These are phyloP conservation scores for Babesia ovis DNA, from an alignment of 169 alveolate species.

Conservation along the genomic window DNA sequence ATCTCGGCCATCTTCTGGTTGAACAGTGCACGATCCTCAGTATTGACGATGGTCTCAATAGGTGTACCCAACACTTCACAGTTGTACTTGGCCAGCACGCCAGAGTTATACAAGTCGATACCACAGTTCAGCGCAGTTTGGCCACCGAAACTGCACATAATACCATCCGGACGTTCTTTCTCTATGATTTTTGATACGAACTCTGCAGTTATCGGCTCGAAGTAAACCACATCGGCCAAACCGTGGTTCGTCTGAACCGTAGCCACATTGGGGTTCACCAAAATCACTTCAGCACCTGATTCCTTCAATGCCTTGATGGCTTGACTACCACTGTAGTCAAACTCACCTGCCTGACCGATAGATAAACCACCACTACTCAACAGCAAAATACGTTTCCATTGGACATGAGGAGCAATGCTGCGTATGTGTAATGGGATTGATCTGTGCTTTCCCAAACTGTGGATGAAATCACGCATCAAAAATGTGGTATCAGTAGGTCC, in stretches of 20 bases:
- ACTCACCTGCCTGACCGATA: slow-evolving; percentile 91
- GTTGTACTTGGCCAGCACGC: slow-evolving; percentile 75
- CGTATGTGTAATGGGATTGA: slow-evolving; percentile 76
- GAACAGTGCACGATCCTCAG: slow-evolving; percentile 86
- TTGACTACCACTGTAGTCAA: slow-evolving; percentile 88
- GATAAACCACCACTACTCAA: slow-evolving; percentile 84
- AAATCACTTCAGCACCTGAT: slow-evolving; percentile 79
- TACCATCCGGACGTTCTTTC: slow-evolving; percentile 86
- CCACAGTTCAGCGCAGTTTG: slow-evolving; percentile 90
- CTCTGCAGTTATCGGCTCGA: slow-evolving; percentile 85
- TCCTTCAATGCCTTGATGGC: slow-evolving; percentile 87
- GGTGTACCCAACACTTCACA: slow-evolving; percentile 77
- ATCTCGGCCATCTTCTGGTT: slow-evolving; percentile 80
- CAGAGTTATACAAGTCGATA: slow-evolving; percentile 75
- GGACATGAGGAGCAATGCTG: slow-evolving; percentile 65
- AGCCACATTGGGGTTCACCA: slow-evolving; percentile 89
- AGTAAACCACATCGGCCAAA: slow-evolving; percentile 81
- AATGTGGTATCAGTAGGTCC: slow-evolving; percentile 87
- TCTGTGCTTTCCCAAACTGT: slow-evolving; percentile 56
- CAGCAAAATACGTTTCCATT: slow-evolving; percentile 71
- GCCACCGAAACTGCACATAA: slow-evolving; percentile 88
- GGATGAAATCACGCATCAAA: slow-evolving; percentile 78
- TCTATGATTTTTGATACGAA: slow-evolving; percentile 81
- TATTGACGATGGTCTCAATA: slow-evolving; percentile 79
- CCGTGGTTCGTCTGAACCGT: slow-evolving; percentile 87